Conservation (phyloP, 2,329 filamentous ascomycete species). For the Dendryphion nanum region DNA sequence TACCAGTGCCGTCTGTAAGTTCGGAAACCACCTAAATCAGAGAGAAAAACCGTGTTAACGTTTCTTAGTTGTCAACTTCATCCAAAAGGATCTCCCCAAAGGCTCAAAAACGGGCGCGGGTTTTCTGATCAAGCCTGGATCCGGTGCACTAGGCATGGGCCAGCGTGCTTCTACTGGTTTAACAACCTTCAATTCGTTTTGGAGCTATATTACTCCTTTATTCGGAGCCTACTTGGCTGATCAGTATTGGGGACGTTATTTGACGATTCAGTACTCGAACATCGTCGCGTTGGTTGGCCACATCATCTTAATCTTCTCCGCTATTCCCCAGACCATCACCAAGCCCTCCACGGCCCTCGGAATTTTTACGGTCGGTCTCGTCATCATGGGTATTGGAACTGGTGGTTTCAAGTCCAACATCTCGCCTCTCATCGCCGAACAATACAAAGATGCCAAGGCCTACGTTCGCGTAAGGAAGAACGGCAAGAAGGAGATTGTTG, state of each 20-base stretch:
- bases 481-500: constrained; percentile 60
- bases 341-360: constrained; percentile 50
- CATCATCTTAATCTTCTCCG: constrained; percentile 55
- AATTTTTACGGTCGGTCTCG: constrained; percentile 56
- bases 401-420: constrained; percentile 70
- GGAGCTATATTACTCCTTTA: constrained; percentile 55
- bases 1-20: constrained; percentile 16
- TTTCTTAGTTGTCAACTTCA: constrained; percentile 32
- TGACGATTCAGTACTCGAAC: constrained; percentile 57
- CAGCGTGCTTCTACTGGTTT: constrained; percentile 54
- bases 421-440: constrained; percentile 58
- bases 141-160: constrained; percentile 55
- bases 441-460: constrained; percentile 41
- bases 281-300: constrained; percentile 58
- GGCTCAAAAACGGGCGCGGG: constrained; percentile 32
- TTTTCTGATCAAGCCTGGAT: constrained; percentile 30
- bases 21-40: neutral
- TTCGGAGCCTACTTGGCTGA: constrained; percentile 60
- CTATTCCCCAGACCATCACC: constrained; percentile 53
- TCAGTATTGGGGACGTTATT: constrained; percentile 60
- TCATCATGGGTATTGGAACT: constrained; percentile 65
- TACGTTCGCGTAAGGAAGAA: constrained; percentile 29
- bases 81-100: constrained; percentile 23
- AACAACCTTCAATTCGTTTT: constrained; percentile 56
- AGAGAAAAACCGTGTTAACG: neutral